Evolutionary conservation across 2,329 filamentous ascomycete genomes (phyloP), one percentile per base, ranked within the genome.

Genomic region (Sodiomyces alkalinus): DNA sequence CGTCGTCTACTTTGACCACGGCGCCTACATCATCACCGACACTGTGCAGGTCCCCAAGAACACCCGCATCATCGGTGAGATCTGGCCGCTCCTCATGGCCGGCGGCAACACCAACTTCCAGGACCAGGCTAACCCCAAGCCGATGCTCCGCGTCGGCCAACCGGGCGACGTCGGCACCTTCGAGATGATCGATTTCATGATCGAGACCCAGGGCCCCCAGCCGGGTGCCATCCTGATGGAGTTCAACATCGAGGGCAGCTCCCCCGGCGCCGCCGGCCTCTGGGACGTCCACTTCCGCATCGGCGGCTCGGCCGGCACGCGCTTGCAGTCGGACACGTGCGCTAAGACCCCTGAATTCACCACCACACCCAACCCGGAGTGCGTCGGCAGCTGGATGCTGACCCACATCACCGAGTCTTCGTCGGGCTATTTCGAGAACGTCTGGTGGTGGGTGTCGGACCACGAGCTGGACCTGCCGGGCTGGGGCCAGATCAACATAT

Each of bases 271-370:
- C 2, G 75, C 74, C 13, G 87, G 74, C 36, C 74, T 94, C 55
- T 98, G 86, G 81, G 90, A 98, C 45, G 76, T 86, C n/a, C 90
- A 98, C 61, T 78, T 90, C 57, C 82, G 90, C 46, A 71, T 98
- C 42, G 87, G 85, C 42, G 90, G 90, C 23, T 75, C 77, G 30
- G 76, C 80, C 4, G 87, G 87, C 34, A 92, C 86, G 17, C 56
- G 80, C 39, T 68, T 96, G 11, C 81, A 92, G 54, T 78, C 76
- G 12, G 66, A 81, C 50, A 74, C 64, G 31, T 94, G 86, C 59
- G 53, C 68, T 49, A 92, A 92, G 65, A 80, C 75, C 37, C 79
- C 80, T 22, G 61, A 64, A 28, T 55, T 60, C 10, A 65, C 62
- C 5, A 72, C 78, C 28, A 50, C 55, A 4, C 66, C 75, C 39